These are phyloP conservation scores for Schizophyllum commune DNA, from an alignment of 1,284 basidiomycete species.

Conservation along the genomic window DNA sequence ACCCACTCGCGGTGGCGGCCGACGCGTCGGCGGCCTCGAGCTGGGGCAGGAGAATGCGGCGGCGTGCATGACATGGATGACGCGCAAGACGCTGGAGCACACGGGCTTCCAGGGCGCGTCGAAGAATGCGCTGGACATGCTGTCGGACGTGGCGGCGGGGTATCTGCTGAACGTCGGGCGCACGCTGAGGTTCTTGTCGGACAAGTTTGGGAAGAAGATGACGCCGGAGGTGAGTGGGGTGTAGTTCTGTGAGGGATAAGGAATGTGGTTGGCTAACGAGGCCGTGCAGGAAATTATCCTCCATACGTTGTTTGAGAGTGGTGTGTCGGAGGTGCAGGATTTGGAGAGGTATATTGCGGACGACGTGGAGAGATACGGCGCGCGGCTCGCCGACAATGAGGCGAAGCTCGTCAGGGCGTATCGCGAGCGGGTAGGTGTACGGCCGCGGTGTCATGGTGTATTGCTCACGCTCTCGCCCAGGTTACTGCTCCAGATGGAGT, in stretches of 20 bases:
- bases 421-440: constrained; percentile 59
- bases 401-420: constrained; percentile 82
- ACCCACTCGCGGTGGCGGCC: constrained; percentile 5
- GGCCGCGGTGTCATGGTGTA: not conserved
- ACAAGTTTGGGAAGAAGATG: constrained; percentile 77
- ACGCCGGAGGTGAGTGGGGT: constrained; percentile 61
- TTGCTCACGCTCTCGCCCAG: not conserved
- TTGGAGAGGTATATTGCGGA: constrained; percentile 86
- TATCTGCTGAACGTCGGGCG: constrained; percentile 83
- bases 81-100: constrained; percentile 74
- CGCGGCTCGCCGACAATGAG: constrained; percentile 71
- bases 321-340: constrained; percentile 65
- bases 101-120: constrained; percentile 73
- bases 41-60: constrained; percentile 48
- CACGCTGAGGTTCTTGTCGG: constrained; percentile 75
- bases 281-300: constrained; percentile 81
- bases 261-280: not conserved
- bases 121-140: constrained; percentile 67
- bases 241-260: not conserved
- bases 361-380: constrained; percentile 80
- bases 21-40: constrained; percentile 26
- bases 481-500: constrained; percentile 26
- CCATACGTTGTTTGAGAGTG: constrained; percentile 85
- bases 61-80: constrained; percentile 63
- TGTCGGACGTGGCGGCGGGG: constrained; percentile 75